These are phyloP conservation scores for Candida orba DNA, from an alignment of 805 yeast genomes.

Conservation along the genomic window DNA sequence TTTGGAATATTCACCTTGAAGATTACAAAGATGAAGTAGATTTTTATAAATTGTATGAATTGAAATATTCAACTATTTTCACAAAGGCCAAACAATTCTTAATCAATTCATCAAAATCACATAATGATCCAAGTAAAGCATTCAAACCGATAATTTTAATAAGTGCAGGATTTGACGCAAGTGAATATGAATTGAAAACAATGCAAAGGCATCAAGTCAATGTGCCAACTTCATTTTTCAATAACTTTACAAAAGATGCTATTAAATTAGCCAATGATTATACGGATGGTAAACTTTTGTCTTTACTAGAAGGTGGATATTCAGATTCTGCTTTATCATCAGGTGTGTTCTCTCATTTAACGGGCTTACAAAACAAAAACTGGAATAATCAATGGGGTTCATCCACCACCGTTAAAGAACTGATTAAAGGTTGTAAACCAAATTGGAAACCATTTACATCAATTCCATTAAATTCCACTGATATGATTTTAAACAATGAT, in stretches of 20 bases:
- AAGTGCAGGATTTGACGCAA: conserved; percentile 86
- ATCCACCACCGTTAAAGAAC: conserved; percentile 53
- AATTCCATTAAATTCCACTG: neutral
- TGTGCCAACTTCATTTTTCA: conserved; percentile 75
- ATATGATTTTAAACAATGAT: neutral
- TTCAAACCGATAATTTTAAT: conserved; percentile 58
- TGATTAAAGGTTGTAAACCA: conserved; percentile 60
- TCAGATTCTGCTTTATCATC: conserved; percentile 75
- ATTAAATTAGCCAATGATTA: conserved; percentile 60
- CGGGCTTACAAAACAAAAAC: conserved; percentile 52
- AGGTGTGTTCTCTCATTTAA: conserved; percentile 72
- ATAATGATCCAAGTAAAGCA: conserved; percentile 21
- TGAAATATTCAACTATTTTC: conserved; percentile 54
- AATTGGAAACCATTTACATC: conserved; percentile 55
- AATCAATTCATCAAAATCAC: conserved; percentile 32
- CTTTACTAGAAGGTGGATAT: conserved; percentile 80
- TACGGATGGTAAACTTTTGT: conserved; percentile 53
- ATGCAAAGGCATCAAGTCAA: conserved; percentile 83
- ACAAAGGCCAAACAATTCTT: conserved; percentile 63
- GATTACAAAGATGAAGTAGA: conserved; percentile 58
- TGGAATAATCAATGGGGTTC: conserved; percentile 67
- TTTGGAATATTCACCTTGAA: conserved; percentile 80
- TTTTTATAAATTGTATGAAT: conserved; percentile 53
- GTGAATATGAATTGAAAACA: conserved; percentile 71
- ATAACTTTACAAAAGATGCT: conserved; percentile 65